Evolutionary conservation across 495 filamentous ascomycete species (phyloP), one percentile per base, ranked within the genome.

Genomic region (Aspergillus egyptiacus): DNA sequence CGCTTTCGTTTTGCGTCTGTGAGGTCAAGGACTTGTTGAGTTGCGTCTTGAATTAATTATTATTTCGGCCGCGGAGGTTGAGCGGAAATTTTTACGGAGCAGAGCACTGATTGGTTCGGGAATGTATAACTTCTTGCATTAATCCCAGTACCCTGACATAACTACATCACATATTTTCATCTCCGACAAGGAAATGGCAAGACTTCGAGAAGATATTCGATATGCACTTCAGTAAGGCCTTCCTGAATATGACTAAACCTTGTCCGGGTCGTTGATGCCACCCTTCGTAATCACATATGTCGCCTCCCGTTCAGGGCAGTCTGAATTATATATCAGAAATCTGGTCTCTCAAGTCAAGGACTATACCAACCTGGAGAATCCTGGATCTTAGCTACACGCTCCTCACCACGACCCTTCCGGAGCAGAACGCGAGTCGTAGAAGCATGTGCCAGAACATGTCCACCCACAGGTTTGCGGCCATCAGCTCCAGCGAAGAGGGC

Each of bases 281-380:
- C 86, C 86, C 45, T 77, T 84, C 31, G 83, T 87, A 54, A 90
- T 90, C 49, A 90, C 71, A 61, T 90, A 90, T 3, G 80, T 87
- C 10, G 86, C 85, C 63, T 90, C 86, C 15, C 77, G 73, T 61
- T 90, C 86, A 25, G 86, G 82, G 51, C 83, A 87, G 57, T 89
- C 85, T 79, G 52, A 11, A 34, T 8, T 27, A 18, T 30, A 35
- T 30, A 46, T 61, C 7, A 60, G 50, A 14, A 35, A 31, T 7
- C 17, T 9, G 6, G 36, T 20, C 42, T 13, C 15, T n/a, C n/a
- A n/a, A 9, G 25, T 0, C n/a, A 13, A 27, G 9, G 0, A 38
- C 9, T 11, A 13, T 40, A 66, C 73, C 43, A 59, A 85, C 82
- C 83, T 30, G 83, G 84, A 1, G 84, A 87, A 61, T 90, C 86